Base-by-base conservation (phyloP, 768 basidiomycete genomes). In the Boletus pseudopeckii region DNA sequence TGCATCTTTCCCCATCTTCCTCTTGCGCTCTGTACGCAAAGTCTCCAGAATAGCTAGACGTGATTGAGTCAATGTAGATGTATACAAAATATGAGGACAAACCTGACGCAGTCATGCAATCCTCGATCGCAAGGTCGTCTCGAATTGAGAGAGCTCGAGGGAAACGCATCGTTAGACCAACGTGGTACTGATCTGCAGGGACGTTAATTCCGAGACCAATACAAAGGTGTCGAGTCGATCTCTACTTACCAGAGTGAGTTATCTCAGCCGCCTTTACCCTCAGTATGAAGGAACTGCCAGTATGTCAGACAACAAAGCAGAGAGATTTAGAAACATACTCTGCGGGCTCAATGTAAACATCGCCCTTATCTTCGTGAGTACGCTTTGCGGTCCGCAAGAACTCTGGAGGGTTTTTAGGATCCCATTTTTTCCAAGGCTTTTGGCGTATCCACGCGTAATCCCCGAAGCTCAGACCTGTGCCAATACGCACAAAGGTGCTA, bases 201-300 rank as follows among this genome's bases (percentile, higher is more conserved):
- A 9, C 5, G 47, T 55, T 8, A 54, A 53, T 45, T 38, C 26
- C n/a, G 28, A 18, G 26, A 10, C 20, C 30, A 36, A 34, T 4
- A 18, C n/a, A 18, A 32, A 34, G 18, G 22, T 20, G 22, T 26
- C 9, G 8, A n/a, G 41, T 33, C 22, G 52, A 67, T 38, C n/a
- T 8, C 58, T 17, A 20, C 58, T 58, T 53, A 87, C 92, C 88
- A 41, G 90, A 80, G 10, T 78, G 72, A 2, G 84, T 84, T 48
- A 98, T 91, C 67, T 98, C 94, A 0, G 95, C 90, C 0, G 92
- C 96, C 71, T 98, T 98, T 52, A 98, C 82, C 62, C 89, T 89
- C 60, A 98, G 55, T 34, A 98, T 88, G 69, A 99, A 98, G 0
- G 96, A 97, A 60, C 95, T 97, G 55, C 45, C 18, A 45, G 32